These are phyloP conservation scores for Ophryocystis elektroscirrha DNA, from an alignment of 169 alveolate genomes.

Conservation along the genomic window DNA sequence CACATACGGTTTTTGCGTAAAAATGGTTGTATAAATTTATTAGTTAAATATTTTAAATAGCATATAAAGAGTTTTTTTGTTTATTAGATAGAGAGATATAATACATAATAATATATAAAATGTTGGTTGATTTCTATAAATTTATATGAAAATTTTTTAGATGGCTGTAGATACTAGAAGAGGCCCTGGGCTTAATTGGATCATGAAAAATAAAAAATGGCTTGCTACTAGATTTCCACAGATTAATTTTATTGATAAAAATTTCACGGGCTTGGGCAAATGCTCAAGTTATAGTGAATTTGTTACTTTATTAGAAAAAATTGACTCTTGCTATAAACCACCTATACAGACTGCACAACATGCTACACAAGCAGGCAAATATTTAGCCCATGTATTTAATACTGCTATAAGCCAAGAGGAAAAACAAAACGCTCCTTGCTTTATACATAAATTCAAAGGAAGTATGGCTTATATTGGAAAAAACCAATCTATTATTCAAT, in stretches of 20 bases:
- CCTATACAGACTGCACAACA: constrained; percentile 37
- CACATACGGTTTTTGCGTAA: background rate
- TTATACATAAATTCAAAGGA: constrained; percentile 23
- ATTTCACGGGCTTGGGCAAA: too few relatives aligned
- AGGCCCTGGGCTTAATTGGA: too few relatives aligned
- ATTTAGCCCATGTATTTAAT: constrained; percentile 22
- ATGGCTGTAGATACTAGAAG: too few relatives aligned
- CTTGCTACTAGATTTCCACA: too few relatives aligned
- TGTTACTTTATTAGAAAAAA: constrained; percentile 9
- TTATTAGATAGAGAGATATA: background rate
- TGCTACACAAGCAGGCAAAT: constrained; percentile 29
- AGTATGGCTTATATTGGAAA: constrained; percentile 21
- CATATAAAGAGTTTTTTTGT: background rate
- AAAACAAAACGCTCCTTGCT: constrained; percentile 22
- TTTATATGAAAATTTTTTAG: too few relatives aligned
- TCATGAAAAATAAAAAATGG: too few relatives aligned
- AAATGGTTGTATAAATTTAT: background rate
- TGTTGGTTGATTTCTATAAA: constrained; percentile 2
- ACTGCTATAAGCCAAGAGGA: background rate
- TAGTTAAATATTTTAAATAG: background rate
- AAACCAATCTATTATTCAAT: too few relatives aligned
- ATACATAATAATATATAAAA: background rate
- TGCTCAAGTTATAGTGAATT: too few relatives aligned
- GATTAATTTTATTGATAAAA: too few relatives aligned
- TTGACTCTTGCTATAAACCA: constrained; percentile 22